These are phyloP conservation scores for Geotrichum australiense DNA, from an alignment of 1,139 yeast genomes.

Conservation along the genomic window DNA sequence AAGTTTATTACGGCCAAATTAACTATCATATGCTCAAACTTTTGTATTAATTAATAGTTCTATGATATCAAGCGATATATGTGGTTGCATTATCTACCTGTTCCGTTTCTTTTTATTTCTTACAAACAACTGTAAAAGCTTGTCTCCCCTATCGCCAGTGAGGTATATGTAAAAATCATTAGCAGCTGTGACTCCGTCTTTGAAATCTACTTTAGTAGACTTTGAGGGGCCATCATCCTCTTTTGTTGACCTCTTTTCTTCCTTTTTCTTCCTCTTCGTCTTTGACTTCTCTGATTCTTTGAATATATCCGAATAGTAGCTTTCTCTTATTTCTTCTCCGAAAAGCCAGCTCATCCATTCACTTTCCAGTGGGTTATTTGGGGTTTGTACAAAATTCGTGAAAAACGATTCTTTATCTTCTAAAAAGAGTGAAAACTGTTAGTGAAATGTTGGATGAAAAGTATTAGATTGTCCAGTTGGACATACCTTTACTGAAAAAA, in stretches of 20 bases:
- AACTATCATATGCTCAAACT: no score
- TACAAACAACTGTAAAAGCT: constrained; percentile 7
- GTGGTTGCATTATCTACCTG: not conserved
- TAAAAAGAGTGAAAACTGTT: not conserved
- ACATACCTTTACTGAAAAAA: constrained; percentile 5
- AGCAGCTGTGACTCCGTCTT: not conserved
- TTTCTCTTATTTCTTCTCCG: constrained; percentile 6
- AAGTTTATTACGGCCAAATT: no score
- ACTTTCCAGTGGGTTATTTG: constrained; percentile 5
- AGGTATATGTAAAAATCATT: constrained; percentile 10
- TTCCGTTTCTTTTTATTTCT: not conserved
- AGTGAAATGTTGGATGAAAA: not conserved
- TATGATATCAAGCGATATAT: not conserved
- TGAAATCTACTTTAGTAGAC: no score
- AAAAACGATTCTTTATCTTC: constrained; percentile 11
- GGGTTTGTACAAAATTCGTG: not conserved
- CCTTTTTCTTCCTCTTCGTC: not conserved
- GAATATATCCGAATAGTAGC: constrained; percentile 9
- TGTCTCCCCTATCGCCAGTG: constrained; percentile 9
- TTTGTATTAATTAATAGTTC: not conserved
- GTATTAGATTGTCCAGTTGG: not conserved
- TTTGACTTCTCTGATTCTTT: constrained; percentile 2
- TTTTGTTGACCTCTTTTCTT: no score
- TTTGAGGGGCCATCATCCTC: no score
- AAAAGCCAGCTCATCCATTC: constrained; percentile 1